phyloP scores from a whole-genome alignment of 345 rosid species.

The Diplotaxis tenuifolia region DNA sequence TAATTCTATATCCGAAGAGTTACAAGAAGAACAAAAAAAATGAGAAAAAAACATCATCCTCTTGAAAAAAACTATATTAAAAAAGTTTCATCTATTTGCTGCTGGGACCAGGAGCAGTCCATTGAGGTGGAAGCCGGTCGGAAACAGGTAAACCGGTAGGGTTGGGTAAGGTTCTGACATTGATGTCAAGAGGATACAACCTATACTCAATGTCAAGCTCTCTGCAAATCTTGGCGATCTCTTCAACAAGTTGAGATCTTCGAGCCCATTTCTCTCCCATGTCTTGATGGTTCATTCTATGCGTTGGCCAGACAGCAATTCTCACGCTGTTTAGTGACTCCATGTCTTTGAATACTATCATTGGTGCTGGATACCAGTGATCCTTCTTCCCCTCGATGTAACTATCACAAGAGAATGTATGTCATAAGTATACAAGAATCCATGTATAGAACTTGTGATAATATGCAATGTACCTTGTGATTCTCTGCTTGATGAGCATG shows the following conservation, averaged over 20 bases:
- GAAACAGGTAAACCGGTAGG: slow-evolving; percentile 35
- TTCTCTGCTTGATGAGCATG: slow-evolving; percentile 36
- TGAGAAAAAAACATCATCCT: not conserved
- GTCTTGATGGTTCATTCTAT: slow-evolving; percentile 77
- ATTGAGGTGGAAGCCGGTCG: slow-evolving; percentile 43
- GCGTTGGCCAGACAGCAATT: slow-evolving; percentile 69
- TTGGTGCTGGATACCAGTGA: slow-evolving; percentile 68
- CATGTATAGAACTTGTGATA: not conserved
- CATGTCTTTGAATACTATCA: slow-evolving; percentile 60
- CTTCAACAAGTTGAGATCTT: slow-evolving; percentile 67
- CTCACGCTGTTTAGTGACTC: slow-evolving; percentile 59
- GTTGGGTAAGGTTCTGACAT: slow-evolving; percentile 49
- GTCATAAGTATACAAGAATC: not conserved
- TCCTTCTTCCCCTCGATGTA: slow-evolving; percentile 69
- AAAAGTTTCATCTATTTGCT: slow-evolving; percentile 15
- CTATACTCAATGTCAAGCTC: slow-evolving; percentile 82
- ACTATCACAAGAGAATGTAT: slow-evolving; percentile 31
- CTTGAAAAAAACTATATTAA: not conserved
- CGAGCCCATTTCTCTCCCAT: slow-evolving; percentile 66
- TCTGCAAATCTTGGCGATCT: slow-evolving; percentile 66
- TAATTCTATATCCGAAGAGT: slow-evolving; percentile 10
- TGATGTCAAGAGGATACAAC: slow-evolving; percentile 62
- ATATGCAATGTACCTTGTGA: slow-evolving; percentile 32
- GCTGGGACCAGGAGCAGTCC: slow-evolving; percentile 37
- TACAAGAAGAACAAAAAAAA: not conserved